Conservation (phyloP, 805 yeast species). For the Debaryomyces tyrocola region DNA sequence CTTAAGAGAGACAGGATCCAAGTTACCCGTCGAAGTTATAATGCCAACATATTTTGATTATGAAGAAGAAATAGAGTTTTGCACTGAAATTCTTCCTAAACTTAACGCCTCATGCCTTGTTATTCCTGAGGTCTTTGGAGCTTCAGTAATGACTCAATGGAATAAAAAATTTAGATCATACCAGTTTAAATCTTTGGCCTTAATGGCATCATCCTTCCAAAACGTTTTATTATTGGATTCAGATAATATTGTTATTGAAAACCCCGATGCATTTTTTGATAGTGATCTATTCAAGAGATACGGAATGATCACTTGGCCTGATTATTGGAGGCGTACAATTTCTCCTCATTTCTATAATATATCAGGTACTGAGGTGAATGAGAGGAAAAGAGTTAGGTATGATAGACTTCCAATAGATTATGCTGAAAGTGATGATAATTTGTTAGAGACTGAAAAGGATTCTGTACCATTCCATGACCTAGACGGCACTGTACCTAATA, state of each 20-base stretch:
- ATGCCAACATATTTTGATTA: slow-evolving; percentile 34
- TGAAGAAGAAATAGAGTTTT: slow-evolving; percentile 35
- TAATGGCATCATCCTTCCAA: slow-evolving; percentile 34
- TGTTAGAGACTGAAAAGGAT: too few species aligned
- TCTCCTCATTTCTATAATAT: slow-evolving; percentile 37
- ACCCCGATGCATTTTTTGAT: slow-evolving; percentile 30
- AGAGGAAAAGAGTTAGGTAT: slow-evolving; percentile 25
- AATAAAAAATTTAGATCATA: slow-evolving; percentile 52
- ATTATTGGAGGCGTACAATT: slow-evolving; percentile 39
- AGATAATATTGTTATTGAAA: slow-evolving; percentile 29
- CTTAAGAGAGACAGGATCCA: slow-evolving; percentile 37
- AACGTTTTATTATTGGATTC: slow-evolving; percentile 34
- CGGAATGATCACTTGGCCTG: slow-evolving; percentile 46
- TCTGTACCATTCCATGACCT: too few species aligned
- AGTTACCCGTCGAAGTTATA: slow-evolving; percentile 39
- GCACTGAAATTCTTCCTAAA: slow-evolving; percentile 56
- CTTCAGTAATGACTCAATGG: slow-evolving; percentile 40
- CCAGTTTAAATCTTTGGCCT: slow-evolving; percentile 65
- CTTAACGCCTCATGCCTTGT: slow-evolving; percentile 68
- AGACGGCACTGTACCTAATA: too few species aligned
- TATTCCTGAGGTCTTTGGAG: slow-evolving; percentile 51
- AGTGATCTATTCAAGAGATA: slow-evolving; percentile 25
- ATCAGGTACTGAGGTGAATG: slow-evolving; percentile 30
- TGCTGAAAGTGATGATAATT: too few species aligned
- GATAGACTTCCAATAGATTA: too few species aligned